Percentiles rank a stretch among this genome's conserved stretches.
These are phyloP conservation scores for Castanea crenata DNA, from an alignment of 306 rosid genomes.

Conservation along the genomic window DNA sequence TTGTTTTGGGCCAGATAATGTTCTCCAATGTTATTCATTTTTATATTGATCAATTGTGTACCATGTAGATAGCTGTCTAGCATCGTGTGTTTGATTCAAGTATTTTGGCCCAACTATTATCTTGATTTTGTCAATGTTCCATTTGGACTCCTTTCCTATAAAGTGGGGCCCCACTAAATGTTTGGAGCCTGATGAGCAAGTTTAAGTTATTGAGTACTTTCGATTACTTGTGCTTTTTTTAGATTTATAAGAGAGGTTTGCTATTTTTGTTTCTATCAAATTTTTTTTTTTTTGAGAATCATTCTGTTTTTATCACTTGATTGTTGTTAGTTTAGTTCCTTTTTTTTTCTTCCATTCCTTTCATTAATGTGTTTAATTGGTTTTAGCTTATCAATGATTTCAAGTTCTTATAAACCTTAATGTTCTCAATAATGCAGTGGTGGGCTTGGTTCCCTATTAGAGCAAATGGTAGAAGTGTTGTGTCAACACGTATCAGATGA, in stretches of 20 bases:
- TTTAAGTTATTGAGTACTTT: neutral
- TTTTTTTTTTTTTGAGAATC: too few relatives aligned
- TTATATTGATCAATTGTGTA: neutral
- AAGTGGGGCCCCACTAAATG: neutral
- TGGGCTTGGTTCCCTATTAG: conserved; percentile 73
- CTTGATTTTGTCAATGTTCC: neutral
- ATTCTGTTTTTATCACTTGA: neutral
- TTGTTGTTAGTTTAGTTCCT: conserved; percentile 2
- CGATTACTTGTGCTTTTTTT: neutral
- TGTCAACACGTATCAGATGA: conserved; percentile 89
- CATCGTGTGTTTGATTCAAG: neutral
- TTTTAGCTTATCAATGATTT: conserved; percentile 9
- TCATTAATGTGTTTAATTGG: neutral
- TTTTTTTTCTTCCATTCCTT: neutral
- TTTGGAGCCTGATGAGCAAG: neutral
- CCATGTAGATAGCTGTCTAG: neutral
- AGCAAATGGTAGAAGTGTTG: conserved; percentile 82
- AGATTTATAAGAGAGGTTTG: neutral
- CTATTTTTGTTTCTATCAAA: too few relatives aligned
- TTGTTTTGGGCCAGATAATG: neutral
- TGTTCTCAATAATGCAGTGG: conserved; percentile 49
- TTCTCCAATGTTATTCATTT: neutral
- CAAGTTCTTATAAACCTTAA: conserved; percentile 23
- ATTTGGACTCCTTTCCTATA: neutral
- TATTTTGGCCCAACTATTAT: neutral